Evolutionary conservation across 345 rosid genomes (phyloP), one percentile per base, ranked within the genome.

Genomic region (Abelmoschus esculentus): DNA sequence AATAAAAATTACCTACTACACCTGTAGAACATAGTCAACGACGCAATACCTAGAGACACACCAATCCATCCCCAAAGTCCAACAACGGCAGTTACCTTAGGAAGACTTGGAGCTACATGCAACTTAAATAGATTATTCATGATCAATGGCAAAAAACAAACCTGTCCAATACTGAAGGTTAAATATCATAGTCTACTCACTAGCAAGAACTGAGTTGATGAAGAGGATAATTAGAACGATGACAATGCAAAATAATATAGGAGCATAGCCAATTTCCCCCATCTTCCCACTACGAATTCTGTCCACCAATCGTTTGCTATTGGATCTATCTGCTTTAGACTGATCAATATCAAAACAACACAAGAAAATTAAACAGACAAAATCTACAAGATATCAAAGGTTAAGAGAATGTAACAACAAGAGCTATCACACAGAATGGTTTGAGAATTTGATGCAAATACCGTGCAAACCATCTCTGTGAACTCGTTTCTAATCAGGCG

Each of bases 61-160:
- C 86, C 78, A 36, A 74, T 74, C 87, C 96, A 88, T 57, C 87
- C 90, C 97, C 97, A 91, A 65, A 91, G 79, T 69, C 93, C 99
- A 82, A 83, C 79, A 84, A 70, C 76, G 72, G 98, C 96, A 77
- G 98, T 91, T 66, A 91, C 80, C 82, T 82, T 90, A 40, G 99
- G 82, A 79, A 95, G 87, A 81, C 75, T 80, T 49, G 93, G 80
- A 78, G 93, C 98, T 95, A 74, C 70, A 79, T 32, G 34, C 75
- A 72, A 50, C 72, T 64, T 40, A 74, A 85, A 54, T 52, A 31
- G 61, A 55, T 57, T 61, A 73, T 66, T 59, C 61, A 71, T 61
- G 47, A 80, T 68, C 65, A 72, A 12, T 13, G 38, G 65, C 19
- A 26, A 72, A 72, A 14, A 57, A 14, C 5, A 67, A 44, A 46